Conservation (phyloP, 306 rosid genomes). For the Astragalus glycyphyllos region DNA sequence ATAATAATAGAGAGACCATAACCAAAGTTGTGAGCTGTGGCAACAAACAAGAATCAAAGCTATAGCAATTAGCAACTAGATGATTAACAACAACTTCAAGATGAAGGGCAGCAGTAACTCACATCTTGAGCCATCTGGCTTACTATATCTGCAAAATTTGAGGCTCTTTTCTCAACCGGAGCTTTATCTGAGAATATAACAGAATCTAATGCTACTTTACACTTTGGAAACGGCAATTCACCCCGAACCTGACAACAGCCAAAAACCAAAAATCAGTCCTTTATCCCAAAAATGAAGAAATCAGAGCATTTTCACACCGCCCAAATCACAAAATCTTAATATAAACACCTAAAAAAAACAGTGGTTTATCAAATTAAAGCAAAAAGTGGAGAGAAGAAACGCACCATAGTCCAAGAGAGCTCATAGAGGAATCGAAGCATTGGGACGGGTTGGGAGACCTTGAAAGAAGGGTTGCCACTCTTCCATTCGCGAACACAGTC, state of each 20-base stretch:
- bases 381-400: constrained; percentile 21
- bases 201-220: constrained; percentile 85
- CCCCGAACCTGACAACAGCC: constrained; percentile 77
- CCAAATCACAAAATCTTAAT: not conserved
- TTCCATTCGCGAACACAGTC: constrained; percentile 89
- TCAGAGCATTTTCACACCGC: constrained; percentile 2
- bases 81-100: not conserved
- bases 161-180: constrained; percentile 67
- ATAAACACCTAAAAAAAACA: not conserved
- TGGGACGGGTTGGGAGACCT: constrained; percentile 68
- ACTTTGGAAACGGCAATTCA: constrained; percentile 87
- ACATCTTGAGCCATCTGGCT: constrained; percentile 98
- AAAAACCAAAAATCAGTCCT: constrained; percentile 35
- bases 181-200: constrained; percentile 64
- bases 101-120: constrained; percentile 48
- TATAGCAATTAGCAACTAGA: not conserved
- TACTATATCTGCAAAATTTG: constrained; percentile 84
- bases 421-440: constrained; percentile 93
- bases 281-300: constrained; percentile 26
- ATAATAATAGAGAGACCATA: too few relatives aligned
- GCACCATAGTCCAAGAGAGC: constrained; percentile 88
- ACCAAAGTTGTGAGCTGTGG: not conserved
- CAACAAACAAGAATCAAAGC: not conserved
- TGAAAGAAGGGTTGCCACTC: constrained; percentile 68
- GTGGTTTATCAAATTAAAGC: not conserved